Evolutionary conservation across 495 filamentous ascomycete genomes (phyloP), one percentile per base, ranked within the genome.

Genomic region (Pyrenula massariospora): DNA sequence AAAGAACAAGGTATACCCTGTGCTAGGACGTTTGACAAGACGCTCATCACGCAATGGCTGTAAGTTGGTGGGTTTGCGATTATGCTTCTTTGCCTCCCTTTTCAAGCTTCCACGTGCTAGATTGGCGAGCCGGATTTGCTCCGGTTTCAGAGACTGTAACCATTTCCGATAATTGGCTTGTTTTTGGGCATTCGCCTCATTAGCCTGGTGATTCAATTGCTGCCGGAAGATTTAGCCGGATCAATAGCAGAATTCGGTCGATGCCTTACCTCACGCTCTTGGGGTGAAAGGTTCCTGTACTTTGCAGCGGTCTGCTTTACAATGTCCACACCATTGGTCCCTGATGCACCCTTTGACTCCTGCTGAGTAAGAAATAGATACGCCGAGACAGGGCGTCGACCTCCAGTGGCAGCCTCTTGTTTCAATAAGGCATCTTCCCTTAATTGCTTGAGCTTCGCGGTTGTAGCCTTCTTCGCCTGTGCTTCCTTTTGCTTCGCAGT

Each of bases 111-210:
- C 54, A 48, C 89, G 85, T 20, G 88, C 88, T 0, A 3, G 51
- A 66, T 89, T 91, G 56, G 88, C 87, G 1, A 70, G 59, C 47
- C 68, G 60, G 54, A 91, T 87, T 58, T 83, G 66, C 2, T 69
- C 58, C 1, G 78, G 76, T 3, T 82, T 76, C 62, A 86, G 68
- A 3, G 66, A 69, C 24, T 78, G 64, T 24, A 91, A 60, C 84
- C 84, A 94, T 24, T 73, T 60, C 25, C 75, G 72, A 59, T 78
- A 77, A 0, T 67, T 64, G 20, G 73, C 72, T 2, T 63, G 58
- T 54, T 77, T 78, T 10, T 63, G 62, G 21, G 72, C 62, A 36
- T 65, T 74, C 61, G 78, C 81, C 56, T 77, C 58, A 24, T 69
- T 69, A 36, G 76, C 80, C 25, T 75, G 65, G 25, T 76, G 70